Base-by-base conservation (phyloP, 306 rosid species). In the Ziziphus jujuba region DNA sequence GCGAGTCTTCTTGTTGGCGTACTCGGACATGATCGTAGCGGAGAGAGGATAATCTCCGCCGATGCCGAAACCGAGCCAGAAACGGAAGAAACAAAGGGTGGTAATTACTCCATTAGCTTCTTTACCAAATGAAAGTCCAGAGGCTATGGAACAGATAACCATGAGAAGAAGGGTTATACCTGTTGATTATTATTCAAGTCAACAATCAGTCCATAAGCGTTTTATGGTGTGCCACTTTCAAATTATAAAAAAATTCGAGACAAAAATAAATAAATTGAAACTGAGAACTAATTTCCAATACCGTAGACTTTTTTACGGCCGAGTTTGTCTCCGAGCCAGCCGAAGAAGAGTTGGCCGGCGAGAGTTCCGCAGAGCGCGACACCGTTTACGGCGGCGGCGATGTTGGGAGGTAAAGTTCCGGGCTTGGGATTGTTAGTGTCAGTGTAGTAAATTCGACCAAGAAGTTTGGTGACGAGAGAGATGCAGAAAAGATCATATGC, bases 11-110 rank as follows among this genome's bases (percentile, higher is more conserved):
- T 92, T 92, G 77, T 92, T 92, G 9, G 98, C 96, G 47, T 92
- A 92, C 36, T 92, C 96, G 3, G 98, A 92, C 98, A 92, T 92
- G 50, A 92, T 92, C 7, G 98, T 92, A 9, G 98, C 95, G 0
- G 98, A 92, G 59, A 92, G 92, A 13, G 98, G 96, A 66, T 92
- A 92, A 65, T 92, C 98, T 1, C 98, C 98, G 17, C 98, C 96
- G 38, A 92, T 92, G 9, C 98, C 98, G 20, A 92, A 92, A 1
- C 98, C 98, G 14, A 92, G 98, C 95, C 98, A 92, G 72, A 92
- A 92, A 16, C 95, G 80, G 62, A 89, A 92, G 77, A 92, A 85
- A 22, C 98, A 92, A 1, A 92, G 89, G 0, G 96, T 79, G 45
- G 87, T 55, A 3, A 92, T 82, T 11, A 86, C 91, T 28, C 75